A percentile compares a stretch with the other conserved stretches of the same genome.
These are phyloP conservation scores for Diospyros kaki DNA, from an alignment of 148 eudicot species.

Conservation along the genomic window DNA sequence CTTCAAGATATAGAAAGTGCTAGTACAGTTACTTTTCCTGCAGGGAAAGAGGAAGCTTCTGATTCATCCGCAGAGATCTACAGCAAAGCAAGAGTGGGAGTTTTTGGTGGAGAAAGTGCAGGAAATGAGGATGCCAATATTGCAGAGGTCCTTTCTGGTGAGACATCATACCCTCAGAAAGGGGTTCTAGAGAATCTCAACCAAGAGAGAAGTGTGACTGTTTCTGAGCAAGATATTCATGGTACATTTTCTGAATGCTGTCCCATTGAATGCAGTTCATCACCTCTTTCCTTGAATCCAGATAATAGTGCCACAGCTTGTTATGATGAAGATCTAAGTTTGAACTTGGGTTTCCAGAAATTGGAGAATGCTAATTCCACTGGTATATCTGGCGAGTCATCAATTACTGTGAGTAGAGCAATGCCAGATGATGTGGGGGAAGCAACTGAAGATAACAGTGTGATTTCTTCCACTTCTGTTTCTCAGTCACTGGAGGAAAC, in stretches of 20 bases:
- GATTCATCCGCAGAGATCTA: slow-evolving; percentile 5
- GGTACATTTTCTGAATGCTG: background rate
- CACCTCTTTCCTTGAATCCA: too few relatives aligned
- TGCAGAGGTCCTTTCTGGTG: slow-evolving; percentile 24
- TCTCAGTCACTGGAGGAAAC: background rate
- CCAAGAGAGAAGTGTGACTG: slow-evolving; percentile 3
- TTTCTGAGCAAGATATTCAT: background rate
- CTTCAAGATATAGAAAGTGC: too few relatives aligned
- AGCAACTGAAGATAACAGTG: slow-evolving; percentile 4
- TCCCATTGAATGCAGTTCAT: too few relatives aligned
- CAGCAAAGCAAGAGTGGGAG: slow-evolving; percentile 26
- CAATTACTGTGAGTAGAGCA: background rate
- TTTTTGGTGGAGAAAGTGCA: slow-evolving; percentile 11
- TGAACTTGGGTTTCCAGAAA: background rate
- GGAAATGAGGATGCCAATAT: slow-evolving; percentile 23
- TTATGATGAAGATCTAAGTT: too few relatives aligned
- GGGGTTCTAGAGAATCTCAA: slow-evolving; percentile 18
- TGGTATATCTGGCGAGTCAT: slow-evolving; percentile 4
- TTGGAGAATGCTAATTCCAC: background rate
- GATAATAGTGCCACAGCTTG: background rate
- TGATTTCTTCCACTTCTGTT: slow-evolving; percentile 10
- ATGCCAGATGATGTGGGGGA: slow-evolving; percentile 1
- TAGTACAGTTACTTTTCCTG: too few relatives aligned
- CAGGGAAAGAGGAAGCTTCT: slow-evolving; percentile 17
- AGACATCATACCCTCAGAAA: slow-evolving; percentile 18